Evolutionary conservation across 495 filamentous ascomycete genomes (phyloP), one percentile per base, ranked within the genome.

Genomic region (Daldinia caldariorum): DNA sequence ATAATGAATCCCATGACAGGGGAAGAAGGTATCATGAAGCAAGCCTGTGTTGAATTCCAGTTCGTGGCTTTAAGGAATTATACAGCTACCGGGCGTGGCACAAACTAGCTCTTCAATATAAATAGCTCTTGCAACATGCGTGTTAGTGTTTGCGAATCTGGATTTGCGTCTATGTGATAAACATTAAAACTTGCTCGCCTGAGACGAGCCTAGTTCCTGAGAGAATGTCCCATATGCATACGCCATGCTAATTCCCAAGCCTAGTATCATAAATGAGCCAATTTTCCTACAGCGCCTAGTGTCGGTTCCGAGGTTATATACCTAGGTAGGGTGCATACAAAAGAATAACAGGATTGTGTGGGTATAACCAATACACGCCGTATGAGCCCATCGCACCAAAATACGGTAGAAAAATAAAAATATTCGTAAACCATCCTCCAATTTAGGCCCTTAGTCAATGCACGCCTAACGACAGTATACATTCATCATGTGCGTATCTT

Each of bases 361-460:
- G 53, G 66, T 57, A 61, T 63, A 56, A 8, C 66, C 41, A 51
- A 43, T 56, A n/a, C 63, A 58, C 51, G 43, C 66, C 53, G 9
- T 10, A 51, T 32, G 35, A 68, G 43, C 51, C 56, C 34, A 41
- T 57, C 51, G 20, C 22, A 29, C 8, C 41, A 22, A 45, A 45
- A 47, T 3, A 47, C 43, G 12, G 16, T 14, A 53, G 9, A 39
- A 41, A 58, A 31, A 31, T 7, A 53, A 14, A 39, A 41, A 58
- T 31, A 31, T 7, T n/a, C 13, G 20, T 26, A 32, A 22, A 37
- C 16, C n/a, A 57, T 12, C 8, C n/a, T 38, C 18, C 10, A 5
- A 14, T 35, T 35, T 14, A 26, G 26, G 4, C 47, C 5, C 4
- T n/a, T 53, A 12, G 3, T 18, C 18, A 12, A 47, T 22, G 20